Percentiles rank a stretch among this genome's conserved stretches.
These are phyloP conservation scores for Phytophthora pisi DNA, from an alignment of 352 stramenopile genomes.

Conservation along the genomic window DNA sequence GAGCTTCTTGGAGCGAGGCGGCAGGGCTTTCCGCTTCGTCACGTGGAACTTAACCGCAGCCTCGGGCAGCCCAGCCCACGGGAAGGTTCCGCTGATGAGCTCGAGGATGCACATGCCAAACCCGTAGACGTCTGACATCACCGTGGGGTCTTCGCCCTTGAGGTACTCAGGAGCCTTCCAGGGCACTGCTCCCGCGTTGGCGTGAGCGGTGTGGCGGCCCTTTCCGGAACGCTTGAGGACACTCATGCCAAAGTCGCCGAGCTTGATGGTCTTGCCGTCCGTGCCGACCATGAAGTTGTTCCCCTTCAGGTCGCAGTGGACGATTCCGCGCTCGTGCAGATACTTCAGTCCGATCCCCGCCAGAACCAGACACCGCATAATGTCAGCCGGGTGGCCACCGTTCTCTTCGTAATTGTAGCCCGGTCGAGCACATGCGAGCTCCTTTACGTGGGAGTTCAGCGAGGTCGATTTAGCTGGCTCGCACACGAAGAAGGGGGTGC, in stretches of 20 bases:
- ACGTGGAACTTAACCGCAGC: conserved; percentile 38
- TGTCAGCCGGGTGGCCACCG: conserved; percentile 21
- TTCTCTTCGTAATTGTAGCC: conserved; percentile 24
- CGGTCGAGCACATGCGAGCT: conserved; percentile 11
- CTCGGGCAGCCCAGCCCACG: conserved; percentile 31
- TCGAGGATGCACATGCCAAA: conserved; percentile 48
- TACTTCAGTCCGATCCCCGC: conserved; percentile 41
- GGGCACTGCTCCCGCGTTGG: conserved; percentile 17
- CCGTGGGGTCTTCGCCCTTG: conserved; percentile 5
- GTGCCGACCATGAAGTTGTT: conserved; percentile 43
- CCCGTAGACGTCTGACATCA: conserved; percentile 35
- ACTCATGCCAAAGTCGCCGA: conserved; percentile 42
- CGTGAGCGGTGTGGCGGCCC: conserved; percentile 4
- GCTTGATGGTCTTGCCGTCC: conserved; percentile 38
- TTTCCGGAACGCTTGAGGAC: conserved; percentile 29
- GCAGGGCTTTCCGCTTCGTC: conserved; percentile 20
- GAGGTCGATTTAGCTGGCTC: conserved; percentile 31
- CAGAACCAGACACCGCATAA: conserved; percentile 32
- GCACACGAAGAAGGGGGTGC: conserved; percentile 37
- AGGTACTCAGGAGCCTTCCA: conserved; percentile 45
- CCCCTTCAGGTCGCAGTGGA: conserved; percentile 47
- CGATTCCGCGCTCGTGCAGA: conserved; percentile 34
- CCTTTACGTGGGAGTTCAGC: conserved; percentile 22
- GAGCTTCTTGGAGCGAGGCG: conserved; percentile 19
- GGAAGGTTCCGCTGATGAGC: conserved; percentile 32